Conservation (phyloP, 1,284 basidiomycete genomes). For the Malassezia globosa region DNA sequence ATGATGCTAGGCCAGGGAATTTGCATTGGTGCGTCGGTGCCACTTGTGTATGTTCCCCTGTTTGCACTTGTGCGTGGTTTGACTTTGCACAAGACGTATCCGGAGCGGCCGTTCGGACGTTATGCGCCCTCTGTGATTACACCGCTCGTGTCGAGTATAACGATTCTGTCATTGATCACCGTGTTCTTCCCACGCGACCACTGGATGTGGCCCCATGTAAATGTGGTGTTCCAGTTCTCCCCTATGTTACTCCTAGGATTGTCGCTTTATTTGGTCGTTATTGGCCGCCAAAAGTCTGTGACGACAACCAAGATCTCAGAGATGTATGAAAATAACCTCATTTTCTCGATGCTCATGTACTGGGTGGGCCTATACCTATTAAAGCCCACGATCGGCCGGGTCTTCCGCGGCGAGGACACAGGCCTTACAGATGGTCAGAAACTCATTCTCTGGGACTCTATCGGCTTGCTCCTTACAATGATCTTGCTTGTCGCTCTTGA, state of each 20-base stretch:
- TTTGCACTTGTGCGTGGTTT: conserved; percentile 6
- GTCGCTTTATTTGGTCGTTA: neutral
- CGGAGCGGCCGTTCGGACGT: conserved; percentile 7
- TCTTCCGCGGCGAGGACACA: neutral
- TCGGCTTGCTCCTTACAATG: conserved; percentile 4
- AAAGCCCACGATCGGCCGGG: neutral
- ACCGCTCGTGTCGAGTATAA: neutral
- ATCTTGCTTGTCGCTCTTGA: conserved; percentile 9
- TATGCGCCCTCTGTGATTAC: neutral
- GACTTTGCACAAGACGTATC: conserved; percentile 3
- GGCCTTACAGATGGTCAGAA: conserved; percentile 6
- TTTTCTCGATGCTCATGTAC: conserved; percentile 5
- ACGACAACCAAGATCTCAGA: conserved; percentile 1
- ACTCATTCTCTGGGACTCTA: conserved; percentile 12
- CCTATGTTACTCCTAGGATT: conserved; percentile 2
- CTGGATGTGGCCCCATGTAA: conserved; percentile 1
- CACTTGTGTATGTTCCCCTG: conserved; percentile 11
- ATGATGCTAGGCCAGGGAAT: conserved; percentile 11
- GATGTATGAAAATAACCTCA: conserved; percentile 3
- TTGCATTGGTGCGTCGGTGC: conserved; percentile 14
- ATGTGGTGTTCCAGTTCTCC: conserved; percentile 15
- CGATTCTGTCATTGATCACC: neutral
- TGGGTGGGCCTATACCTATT: conserved; percentile 5
- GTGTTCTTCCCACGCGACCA: conserved; percentile 3
- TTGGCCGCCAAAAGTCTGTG: neutral